Percentiles rank a stretch among this genome's conserved stretches.
Conservation (phyloP, 495 filamentous ascomycete genomes). For the Penicillium steckii region DNA sequence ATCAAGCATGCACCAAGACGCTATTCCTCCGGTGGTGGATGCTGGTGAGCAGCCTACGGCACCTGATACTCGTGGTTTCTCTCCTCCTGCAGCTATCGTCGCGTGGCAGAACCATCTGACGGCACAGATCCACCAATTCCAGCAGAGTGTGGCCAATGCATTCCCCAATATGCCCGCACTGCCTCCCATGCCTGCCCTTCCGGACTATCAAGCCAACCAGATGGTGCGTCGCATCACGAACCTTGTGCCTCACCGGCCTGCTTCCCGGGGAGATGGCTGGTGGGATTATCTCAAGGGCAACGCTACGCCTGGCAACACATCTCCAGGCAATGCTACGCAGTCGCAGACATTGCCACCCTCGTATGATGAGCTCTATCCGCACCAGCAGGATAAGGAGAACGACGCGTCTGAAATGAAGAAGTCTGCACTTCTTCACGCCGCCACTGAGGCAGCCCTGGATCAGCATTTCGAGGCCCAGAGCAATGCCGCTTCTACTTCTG, state of each 20-base stretch:
- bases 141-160: constrained; percentile 66
- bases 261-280: constrained; percentile 56
- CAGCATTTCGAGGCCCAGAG: constrained; percentile 61
- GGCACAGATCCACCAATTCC: constrained; percentile 76
- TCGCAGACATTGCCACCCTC: constrained; percentile 60
- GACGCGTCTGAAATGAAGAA: constrained; percentile 59
- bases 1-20: constrained; percentile 44
- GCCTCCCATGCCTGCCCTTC: constrained; percentile 60
- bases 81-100: constrained; percentile 62
- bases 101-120: constrained; percentile 76
- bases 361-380: constrained; percentile 79
- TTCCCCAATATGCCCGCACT: constrained; percentile 65
- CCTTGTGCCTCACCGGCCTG: constrained; percentile 61
- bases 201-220: constrained; percentile 70
- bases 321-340: constrained; percentile 45
- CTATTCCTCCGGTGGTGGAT: constrained; percentile 16
- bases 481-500: constrained; percentile 32
- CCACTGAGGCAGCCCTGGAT: constrained; percentile 65
- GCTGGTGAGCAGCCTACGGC: constrained; percentile 27
- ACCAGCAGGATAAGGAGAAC: constrained; percentile 38
- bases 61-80: constrained; percentile 37
- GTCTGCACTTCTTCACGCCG: constrained; percentile 56
- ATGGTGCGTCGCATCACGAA: constrained; percentile 74
- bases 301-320: no score
- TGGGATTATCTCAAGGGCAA: constrained; percentile 62